A percentile compares a stretch with the other conserved stretches of the same genome.
Evolutionary conservation across 2,329 filamentous ascomycete species (phyloP).

Genomic region (Gnomoniopsis sp.): DNA sequence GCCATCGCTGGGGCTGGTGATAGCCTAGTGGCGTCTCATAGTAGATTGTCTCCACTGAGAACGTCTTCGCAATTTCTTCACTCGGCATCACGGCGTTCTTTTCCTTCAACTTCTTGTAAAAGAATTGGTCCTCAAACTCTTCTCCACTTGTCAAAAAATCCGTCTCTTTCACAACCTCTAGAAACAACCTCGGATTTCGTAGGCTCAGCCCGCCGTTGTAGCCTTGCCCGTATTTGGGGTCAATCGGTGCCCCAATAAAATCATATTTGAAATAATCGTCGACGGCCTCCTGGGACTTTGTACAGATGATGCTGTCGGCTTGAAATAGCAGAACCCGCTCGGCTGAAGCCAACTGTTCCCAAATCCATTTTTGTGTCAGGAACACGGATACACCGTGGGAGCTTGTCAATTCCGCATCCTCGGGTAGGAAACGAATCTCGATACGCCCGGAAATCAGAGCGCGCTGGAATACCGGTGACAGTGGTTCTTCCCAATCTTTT

Average conservation of each 20-base stretch:
- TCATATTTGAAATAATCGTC: conserved; percentile 36
- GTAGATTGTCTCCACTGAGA: conserved; percentile 25
- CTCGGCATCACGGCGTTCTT: conserved; percentile 20
- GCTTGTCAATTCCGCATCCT: background rate
- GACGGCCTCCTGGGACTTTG: conserved; percentile 24
- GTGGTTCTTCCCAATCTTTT: background rate
- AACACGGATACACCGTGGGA: background rate
- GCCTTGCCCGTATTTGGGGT: conserved; percentile 19
- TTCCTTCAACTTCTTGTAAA: conserved; percentile 30
- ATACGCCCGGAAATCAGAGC: background rate
- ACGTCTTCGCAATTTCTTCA: conserved; percentile 21
- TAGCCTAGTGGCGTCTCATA: conserved; percentile 25
- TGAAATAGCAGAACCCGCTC: background rate
- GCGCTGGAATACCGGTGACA: background rate
- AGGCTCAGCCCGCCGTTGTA: conserved; percentile 33
- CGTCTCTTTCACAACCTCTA: background rate
- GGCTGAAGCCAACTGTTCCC: background rate
- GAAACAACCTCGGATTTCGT: conserved; percentile 23
- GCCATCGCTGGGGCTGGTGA: conserved; percentile 24
- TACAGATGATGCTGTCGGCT: conserved; percentile 30
- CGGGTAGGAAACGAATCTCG: background rate
- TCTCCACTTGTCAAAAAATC: background rate
- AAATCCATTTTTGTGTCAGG: background rate
- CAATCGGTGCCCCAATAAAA: conserved; percentile 30
- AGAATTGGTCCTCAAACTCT: conserved; percentile 26